phyloP scores from a whole-genome alignment of 345 rosid genomes.

The Pistacia atlantica region DNA sequence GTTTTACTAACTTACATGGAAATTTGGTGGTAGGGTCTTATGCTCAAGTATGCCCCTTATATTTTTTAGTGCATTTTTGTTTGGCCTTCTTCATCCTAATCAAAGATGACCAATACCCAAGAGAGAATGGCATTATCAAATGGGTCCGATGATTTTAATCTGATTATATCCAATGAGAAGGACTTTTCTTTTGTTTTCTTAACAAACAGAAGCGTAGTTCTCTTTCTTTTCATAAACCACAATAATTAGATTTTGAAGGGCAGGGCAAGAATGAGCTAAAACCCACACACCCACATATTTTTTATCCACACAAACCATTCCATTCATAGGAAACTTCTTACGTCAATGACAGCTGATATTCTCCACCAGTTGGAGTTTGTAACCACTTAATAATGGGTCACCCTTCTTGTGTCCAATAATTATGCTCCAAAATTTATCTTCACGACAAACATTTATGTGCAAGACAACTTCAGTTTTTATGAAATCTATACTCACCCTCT shows the following conservation, averaged over 20 bases:
- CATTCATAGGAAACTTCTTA: slow-evolving; percentile 3
- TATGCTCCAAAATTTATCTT: not conserved
- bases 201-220: not conserved
- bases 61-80: not conserved
- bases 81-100: not conserved
- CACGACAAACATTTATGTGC: not conserved
- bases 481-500: not conserved
- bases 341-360: not conserved
- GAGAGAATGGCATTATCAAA: too few relatives aligned
- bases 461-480: not conserved
- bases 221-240: not conserved
- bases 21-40: not conserved
- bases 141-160: not conserved
- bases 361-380: slow-evolving; percentile 1
- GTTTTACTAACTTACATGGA: not conserved
- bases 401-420: not conserved
- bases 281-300: not conserved
- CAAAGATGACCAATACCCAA: too few relatives aligned
- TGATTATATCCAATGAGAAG: not conserved
- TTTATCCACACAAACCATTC: not conserved
- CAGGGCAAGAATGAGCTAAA: not conserved
- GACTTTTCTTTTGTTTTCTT: not conserved
- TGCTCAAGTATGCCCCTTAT: not conserved
- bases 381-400: not conserved
- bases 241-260: slow-evolving; percentile 7